Evolutionary conservation across 768 basidiomycete species (phyloP).

Genomic region (Chalciporus chontae): DNA sequence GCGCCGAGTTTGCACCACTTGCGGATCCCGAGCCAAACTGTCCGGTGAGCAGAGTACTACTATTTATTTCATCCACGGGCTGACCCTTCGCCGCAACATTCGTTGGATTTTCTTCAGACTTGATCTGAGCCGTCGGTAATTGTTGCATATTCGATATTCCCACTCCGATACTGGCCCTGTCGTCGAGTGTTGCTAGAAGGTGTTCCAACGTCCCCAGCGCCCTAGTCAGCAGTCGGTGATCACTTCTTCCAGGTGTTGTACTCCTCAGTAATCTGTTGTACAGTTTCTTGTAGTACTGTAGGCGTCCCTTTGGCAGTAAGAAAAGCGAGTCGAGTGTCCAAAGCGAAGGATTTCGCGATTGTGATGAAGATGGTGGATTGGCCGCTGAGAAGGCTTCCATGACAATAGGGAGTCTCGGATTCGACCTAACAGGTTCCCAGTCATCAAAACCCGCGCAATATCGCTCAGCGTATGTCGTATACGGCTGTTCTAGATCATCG

Average conservation of each 20-base stretch:
- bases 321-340: slow-evolving; percentile 93
- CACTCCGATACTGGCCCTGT: slow-evolving; percentile 43
- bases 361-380: slow-evolving; percentile 52
- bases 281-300: slow-evolving; percentile 90
- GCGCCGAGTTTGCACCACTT: slow-evolving; percentile 50
- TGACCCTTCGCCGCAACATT: background rate
- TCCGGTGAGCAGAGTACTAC: slow-evolving; percentile 16
- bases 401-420: slow-evolving; percentile 64
- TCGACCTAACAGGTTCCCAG: slow-evolving; percentile 78
- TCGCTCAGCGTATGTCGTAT: slow-evolving; percentile 72
- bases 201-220: slow-evolving; percentile 79
- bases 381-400: slow-evolving; percentile 65
- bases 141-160: slow-evolving; percentile 1
- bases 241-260: slow-evolving; percentile 81
- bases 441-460: slow-evolving; percentile 76
- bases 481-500: slow-evolving; percentile 85
- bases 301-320: slow-evolving; percentile 74
- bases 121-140: background rate
- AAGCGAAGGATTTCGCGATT: slow-evolving; percentile 35
- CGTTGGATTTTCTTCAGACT: background rate
- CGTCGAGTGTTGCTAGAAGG: slow-evolving; percentile 66
- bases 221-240: slow-evolving; percentile 74
- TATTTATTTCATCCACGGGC: slow-evolving; percentile 2
- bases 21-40: slow-evolving; percentile 27
- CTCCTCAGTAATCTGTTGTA: slow-evolving; percentile 84